Percentiles rank a stretch among this genome's conserved stretches.
Conservation (phyloP, 2,329 filamentous ascomycete genomes). For the Arachnomyces sp. region DNA sequence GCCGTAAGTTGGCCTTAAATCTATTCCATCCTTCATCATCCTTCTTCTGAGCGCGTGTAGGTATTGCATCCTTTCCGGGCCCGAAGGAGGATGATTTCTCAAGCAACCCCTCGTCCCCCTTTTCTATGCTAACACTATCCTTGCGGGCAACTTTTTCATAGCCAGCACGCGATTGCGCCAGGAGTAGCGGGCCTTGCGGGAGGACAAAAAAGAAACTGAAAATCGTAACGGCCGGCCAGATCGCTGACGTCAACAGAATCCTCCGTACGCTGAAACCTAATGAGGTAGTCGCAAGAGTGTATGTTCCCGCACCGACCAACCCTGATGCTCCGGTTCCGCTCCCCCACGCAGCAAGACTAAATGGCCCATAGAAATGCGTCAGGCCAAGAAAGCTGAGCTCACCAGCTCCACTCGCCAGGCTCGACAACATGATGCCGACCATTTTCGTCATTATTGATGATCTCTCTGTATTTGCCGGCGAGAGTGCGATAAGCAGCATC, state of each 20-base stretch:
- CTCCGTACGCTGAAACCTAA: conserved; percentile 65
- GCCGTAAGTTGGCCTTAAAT: conserved; percentile 51
- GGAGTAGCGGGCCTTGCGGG: conserved; percentile 59
- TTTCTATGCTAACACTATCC: conserved; percentile 32
- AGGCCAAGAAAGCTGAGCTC: conserved; percentile 86
- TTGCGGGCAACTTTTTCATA: conserved; percentile 49
- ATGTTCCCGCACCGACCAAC: conserved; percentile 76
- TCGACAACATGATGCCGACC: conserved; percentile 74
- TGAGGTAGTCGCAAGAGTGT: conserved; percentile 77
- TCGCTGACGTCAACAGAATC: conserved; percentile 70
- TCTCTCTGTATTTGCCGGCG: conserved; percentile 52
- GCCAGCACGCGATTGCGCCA: conserved; percentile 35
- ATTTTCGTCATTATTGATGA: conserved; percentile 67
- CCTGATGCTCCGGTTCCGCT: conserved; percentile 88
- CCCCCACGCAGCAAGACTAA: conserved; percentile 84
- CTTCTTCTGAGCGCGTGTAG: conserved; percentile 8
- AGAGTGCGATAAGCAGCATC: conserved; percentile 83
- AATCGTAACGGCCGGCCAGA: conserved; percentile 72
- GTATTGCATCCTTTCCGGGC: conserved; percentile 12
- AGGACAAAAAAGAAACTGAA: conserved; percentile 77
- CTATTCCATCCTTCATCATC: conserved; percentile 23
- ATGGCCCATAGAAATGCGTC: conserved; percentile 86
- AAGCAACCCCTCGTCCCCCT: conserved; percentile 9
- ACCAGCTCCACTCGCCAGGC: conserved; percentile 75
- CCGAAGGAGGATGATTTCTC: no score